phyloP scores from a whole-genome alignment of 2,329 filamentous ascomycete species.

The Geoglossum cookeanum region DNA sequence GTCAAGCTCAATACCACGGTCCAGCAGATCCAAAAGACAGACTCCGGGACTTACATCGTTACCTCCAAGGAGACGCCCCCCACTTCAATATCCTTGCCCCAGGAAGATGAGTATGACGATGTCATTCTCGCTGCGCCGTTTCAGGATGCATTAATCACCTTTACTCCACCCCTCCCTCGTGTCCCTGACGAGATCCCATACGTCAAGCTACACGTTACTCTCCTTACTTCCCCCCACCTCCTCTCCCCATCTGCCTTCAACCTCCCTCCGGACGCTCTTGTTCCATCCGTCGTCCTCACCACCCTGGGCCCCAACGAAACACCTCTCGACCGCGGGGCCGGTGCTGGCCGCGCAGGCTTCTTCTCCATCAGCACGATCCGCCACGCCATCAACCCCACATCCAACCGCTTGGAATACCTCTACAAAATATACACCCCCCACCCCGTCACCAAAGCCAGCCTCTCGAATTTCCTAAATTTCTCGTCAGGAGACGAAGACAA shows the following conservation, averaged over 20 bases:
- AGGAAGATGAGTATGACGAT: slow-evolving; percentile 41
- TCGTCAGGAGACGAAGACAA: neutral
- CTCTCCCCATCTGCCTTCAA: slow-evolving; percentile 58
- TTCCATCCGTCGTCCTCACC: slow-evolving; percentile 64
- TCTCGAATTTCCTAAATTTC: slow-evolving; percentile 28
- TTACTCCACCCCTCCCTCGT: slow-evolving; percentile 24
- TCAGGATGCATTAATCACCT: slow-evolving; percentile 54
- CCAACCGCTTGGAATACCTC: slow-evolving; percentile 29
- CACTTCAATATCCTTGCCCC: neutral
- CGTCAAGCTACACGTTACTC: slow-evolving; percentile 68
- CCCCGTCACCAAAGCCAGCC: slow-evolving; percentile 26
- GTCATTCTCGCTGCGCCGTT: slow-evolving; percentile 69
- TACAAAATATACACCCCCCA: slow-evolving; percentile 49
- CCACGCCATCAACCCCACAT: slow-evolving; percentile 19
- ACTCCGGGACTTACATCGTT: slow-evolving; percentile 25
- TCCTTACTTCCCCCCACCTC: slow-evolving; percentile 61
- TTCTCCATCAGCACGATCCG: slow-evolving; percentile 67
- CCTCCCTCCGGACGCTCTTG: slow-evolving; percentile 33
- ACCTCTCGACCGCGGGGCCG: slow-evolving; percentile 27
- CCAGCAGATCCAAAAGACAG: slow-evolving; percentile 32
- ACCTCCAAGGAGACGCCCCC: slow-evolving; percentile 9
- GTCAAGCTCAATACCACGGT: slow-evolving; percentile 51
- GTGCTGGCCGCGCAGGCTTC: slow-evolving; percentile 58
- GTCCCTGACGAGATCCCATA: slow-evolving; percentile 66
- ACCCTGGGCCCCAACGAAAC: slow-evolving; percentile 46